A percentile compares a stretch with the other conserved stretches of the same genome.
Evolutionary conservation across 306 rosid species (phyloP).

Genomic region (Fragaria vesca): DNA sequence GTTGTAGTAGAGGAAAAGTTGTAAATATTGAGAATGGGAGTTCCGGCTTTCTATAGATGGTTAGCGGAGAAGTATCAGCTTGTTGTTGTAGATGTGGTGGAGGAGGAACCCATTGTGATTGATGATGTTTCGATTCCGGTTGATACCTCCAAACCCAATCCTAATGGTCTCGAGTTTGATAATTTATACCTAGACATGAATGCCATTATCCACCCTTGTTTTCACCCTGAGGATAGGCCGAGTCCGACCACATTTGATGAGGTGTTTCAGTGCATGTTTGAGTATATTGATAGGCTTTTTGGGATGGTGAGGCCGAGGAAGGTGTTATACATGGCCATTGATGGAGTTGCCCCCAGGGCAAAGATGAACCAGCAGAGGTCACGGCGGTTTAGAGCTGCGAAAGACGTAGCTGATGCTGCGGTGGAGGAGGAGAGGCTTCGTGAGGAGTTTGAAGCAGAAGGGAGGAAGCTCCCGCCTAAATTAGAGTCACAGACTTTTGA

Average conservation of each 20-base stretch:
- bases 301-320: constrained; percentile 93
- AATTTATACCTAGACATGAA: constrained; percentile 96
- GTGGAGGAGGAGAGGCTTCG: constrained; percentile 80
- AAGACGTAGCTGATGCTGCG: constrained; percentile 87
- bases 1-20: neutral
- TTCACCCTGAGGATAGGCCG: constrained; percentile 98
- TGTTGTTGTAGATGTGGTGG: constrained; percentile 73
- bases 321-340: constrained; percentile 91
- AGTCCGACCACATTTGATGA: constrained; percentile 74
- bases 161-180: constrained; percentile 72
- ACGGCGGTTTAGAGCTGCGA: constrained; percentile 89
- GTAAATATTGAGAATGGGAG: constrained; percentile 62
- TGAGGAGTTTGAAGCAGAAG: constrained; percentile 90
- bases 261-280: constrained; percentile 92
- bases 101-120: constrained; percentile 79
- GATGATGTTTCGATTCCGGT: constrained; percentile 72
- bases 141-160: constrained; percentile 74
- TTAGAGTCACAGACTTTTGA: constrained; percentile 61
- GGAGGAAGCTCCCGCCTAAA: constrained; percentile 92
- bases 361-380: constrained; percentile 96
- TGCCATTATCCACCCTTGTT: constrained; percentile 93
- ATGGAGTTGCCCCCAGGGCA: constrained; percentile 98
- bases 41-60: constrained; percentile 95
- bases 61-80: constrained; percentile 89
- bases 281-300: constrained; percentile 86